A percentile compares a stretch with the other conserved stretches of the same genome.
These are phyloP conservation scores for Hypoxylon rubiginosum DNA, from an alignment of 2,329 filamentous ascomycete genomes.

Conservation along the genomic window DNA sequence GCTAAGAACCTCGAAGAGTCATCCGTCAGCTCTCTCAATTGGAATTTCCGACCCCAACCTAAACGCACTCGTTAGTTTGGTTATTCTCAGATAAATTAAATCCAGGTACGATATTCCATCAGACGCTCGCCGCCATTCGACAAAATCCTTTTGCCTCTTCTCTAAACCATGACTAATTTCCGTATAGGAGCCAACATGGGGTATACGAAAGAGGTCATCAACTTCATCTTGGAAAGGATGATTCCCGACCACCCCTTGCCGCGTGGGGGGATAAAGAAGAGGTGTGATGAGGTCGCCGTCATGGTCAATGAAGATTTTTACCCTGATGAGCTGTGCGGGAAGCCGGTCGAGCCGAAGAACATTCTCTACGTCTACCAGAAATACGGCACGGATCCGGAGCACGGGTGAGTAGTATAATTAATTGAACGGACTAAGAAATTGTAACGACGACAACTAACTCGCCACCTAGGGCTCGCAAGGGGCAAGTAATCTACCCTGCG, in stretches of 20 bases:
- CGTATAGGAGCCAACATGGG: neutral
- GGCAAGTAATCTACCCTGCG: constrained; percentile 12
- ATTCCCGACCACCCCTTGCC: constrained; percentile 15
- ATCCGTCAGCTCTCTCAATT: neutral
- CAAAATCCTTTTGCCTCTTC: too few species aligned
- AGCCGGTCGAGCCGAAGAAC: neutral
- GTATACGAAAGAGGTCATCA: constrained; percentile 14
- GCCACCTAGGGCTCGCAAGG: constrained; percentile 17
- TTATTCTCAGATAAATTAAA: neutral
- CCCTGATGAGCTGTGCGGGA: neutral
- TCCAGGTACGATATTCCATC: neutral
- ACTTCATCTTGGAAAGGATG: constrained; percentile 22
- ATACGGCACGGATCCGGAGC: constrained; percentile 22
- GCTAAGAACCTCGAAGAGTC: neutral
- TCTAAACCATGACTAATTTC: neutral
- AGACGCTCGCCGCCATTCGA: neutral
- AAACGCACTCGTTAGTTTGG: neutral
- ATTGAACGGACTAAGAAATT: neutral
- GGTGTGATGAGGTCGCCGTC: constrained; percentile 13
- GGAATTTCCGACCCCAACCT: neutral
- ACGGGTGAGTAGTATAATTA: constrained; percentile 23
- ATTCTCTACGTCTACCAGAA: constrained; percentile 31
- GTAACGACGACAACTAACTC: constrained; percentile 6
- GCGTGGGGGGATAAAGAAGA: constrained; percentile 4
- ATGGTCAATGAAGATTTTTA: constrained; percentile 16